These are phyloP conservation scores for Perilla frutescens DNA, from an alignment of 257 asterid genomes.

Conservation along the genomic window DNA sequence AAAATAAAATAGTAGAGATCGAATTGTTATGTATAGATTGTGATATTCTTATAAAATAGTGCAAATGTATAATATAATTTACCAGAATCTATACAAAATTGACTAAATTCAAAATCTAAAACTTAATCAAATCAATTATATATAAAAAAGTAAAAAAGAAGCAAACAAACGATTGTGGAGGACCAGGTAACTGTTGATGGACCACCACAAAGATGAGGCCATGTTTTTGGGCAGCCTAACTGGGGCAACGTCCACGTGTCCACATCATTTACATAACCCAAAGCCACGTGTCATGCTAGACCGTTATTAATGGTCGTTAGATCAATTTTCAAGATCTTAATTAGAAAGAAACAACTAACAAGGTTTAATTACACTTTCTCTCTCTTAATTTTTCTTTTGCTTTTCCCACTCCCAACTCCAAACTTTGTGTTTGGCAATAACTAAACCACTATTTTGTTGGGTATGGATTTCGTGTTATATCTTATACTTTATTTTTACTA, in stretches of 20 bases:
- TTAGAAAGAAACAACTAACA: background rate
- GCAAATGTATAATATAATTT: too few species aligned
- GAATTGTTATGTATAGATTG: too few species aligned
- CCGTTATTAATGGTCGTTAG: background rate
- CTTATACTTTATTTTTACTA: too few species aligned
- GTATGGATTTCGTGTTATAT: background rate
- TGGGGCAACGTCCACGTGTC: constrained; percentile 7
- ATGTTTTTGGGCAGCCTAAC: background rate
- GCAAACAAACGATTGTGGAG: background rate
- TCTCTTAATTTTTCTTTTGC: background rate
- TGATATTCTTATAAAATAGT: too few species aligned
- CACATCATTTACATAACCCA: background rate
- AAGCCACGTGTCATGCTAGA: constrained; percentile 22
- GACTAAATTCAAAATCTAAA: too few species aligned
- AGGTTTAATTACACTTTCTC: too few species aligned
- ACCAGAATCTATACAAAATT: too few species aligned
- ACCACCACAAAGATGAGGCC: constrained; percentile 19
- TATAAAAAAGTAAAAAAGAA: too few species aligned
- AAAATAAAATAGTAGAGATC: too few species aligned
- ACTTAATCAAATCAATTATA: too few species aligned
- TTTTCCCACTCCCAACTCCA: background rate
- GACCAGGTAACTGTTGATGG: background rate
- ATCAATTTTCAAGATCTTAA: background rate
- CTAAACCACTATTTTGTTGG: background rate
- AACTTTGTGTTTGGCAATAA: constrained; percentile 19